phyloP scores from a whole-genome alignment of 2,329 filamentous ascomycete genomes.

The Ceratocystis eucalypticola region DNA sequence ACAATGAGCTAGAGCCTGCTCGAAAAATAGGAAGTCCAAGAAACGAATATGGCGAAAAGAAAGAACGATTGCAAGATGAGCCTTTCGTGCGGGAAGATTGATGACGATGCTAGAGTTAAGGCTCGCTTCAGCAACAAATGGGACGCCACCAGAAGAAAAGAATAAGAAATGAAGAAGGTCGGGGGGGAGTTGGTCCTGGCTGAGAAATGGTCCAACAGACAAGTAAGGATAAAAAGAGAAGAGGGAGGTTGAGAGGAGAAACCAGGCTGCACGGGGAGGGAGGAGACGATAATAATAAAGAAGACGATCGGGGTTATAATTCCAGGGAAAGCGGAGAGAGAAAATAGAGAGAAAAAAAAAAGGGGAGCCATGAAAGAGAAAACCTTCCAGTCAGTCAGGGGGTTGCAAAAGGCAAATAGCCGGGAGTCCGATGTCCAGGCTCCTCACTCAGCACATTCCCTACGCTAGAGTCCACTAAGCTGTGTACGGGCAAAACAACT shows the following conservation, averaged over 20 bases:
- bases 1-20: constrained; percentile 1
- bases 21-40: constrained; percentile 1
- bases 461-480: background rate
- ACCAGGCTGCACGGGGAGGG: background rate
- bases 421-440: background rate
- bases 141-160: background rate
- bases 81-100: background rate
- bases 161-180: background rate
- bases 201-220: background rate
- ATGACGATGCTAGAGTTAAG: background rate
- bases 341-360: constrained; percentile 6
- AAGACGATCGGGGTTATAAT: background rate
- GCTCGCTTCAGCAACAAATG: background rate
- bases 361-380: constrained; percentile 4
- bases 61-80: background rate
- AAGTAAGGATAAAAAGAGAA: background rate
- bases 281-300: constrained; percentile 8
- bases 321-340: background rate
- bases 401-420: background rate
- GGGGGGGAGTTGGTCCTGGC: background rate
- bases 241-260: background rate
- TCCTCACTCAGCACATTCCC: background rate
- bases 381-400: background rate
- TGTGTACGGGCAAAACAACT: too few relatives aligned
- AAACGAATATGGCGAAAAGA: background rate